Conservation (phyloP, 2,329 filamentous ascomycete species). For the Sporothrix inflata region DNA sequence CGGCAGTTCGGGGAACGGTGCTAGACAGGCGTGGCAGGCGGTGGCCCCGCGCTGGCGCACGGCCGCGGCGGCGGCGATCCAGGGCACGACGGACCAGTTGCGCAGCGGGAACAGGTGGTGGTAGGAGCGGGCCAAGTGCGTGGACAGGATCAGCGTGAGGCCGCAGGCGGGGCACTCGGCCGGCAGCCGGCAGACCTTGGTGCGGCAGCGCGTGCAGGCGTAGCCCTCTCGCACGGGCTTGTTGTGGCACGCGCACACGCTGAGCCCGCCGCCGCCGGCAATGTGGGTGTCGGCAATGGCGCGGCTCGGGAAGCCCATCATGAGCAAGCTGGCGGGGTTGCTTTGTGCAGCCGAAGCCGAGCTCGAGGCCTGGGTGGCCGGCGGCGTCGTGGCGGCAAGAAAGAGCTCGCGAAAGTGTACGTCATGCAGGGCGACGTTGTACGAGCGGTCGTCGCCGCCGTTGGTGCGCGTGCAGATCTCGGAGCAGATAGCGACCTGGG, state of each 20-base stretch:
- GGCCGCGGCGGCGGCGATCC: constrained; percentile 68
- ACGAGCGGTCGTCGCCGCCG: constrained; percentile 60
- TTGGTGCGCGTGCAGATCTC: constrained; percentile 91
- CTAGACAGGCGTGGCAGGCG: constrained; percentile 79
- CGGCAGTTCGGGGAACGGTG: constrained; percentile 64
- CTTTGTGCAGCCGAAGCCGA: constrained; percentile 46
- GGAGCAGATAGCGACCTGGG: constrained; percentile 87
- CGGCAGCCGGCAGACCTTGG: constrained; percentile 87
- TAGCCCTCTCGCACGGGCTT: constrained; percentile 83
- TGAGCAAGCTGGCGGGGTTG: constrained; percentile 68
- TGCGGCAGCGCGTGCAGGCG: constrained; percentile 82
- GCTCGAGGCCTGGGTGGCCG: constrained; percentile 70
- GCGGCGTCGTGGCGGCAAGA: constrained; percentile 85
- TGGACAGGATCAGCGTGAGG: constrained; percentile 90
- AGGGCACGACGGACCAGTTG: constrained; percentile 90
- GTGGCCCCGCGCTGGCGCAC: constrained; percentile 34
- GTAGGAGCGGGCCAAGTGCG: constrained; percentile 89
- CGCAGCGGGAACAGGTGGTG: constrained; percentile 88
- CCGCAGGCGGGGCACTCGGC: constrained; percentile 90
- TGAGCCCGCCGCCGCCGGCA: constrained; percentile 63
- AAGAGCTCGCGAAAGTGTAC: constrained; percentile 88
- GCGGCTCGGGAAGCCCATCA: constrained; percentile 97
- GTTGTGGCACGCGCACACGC: constrained; percentile 89
- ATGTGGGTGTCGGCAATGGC: constrained; percentile 69
- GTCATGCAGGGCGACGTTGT: constrained; percentile 84